Base-by-base conservation (phyloP, 169 alveolate species). In the Plasmodium relictum region DNA sequence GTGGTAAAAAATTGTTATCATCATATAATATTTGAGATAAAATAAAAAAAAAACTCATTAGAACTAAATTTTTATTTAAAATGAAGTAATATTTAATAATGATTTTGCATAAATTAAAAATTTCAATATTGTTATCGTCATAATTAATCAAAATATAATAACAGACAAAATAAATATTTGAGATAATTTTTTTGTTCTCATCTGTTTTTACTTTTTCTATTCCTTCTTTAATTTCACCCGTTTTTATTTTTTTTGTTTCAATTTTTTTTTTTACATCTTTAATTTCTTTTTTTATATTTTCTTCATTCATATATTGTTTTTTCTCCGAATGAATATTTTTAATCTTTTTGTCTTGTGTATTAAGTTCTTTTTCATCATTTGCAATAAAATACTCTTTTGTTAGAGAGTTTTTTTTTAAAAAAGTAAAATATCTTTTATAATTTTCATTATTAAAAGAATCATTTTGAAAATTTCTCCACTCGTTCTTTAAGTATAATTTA, bases 91-190 rank as follows among this genome's bases (percentile, higher is more conserved):
- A 52, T 16, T 63, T 66, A 12, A 42, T 48, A 63, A 76, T 45
- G 8, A 63, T 39, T 76, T 16, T 76, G 45, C 89, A 76, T 31
- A 76, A 7, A 16, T 63, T 6, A 22, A 56, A 31, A 48, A 65
- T 18, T 16, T 76, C 89, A 18, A 44, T 5, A 1, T 18, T 50
- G n/a, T 48, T 48, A 45, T 76, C 65, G 12, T 45, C 68, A 3
- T 63, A 63, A 52, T 62, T 76, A 0, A 39, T 62, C 41, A 76
- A 50, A 0, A 76, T 20, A 70, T 76, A 76, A 42, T 76, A 76
- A 58, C 69, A 62, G 20, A 76, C 16, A 58, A 76, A 76, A 58
- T 76, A 65, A 56, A 76, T 42, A 50, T 76, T 76, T 9, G 78
- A 68, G 26, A 65, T 24, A 70, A 63, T 63, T 2, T 37, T 44